Evolutionary conservation across 1,284 basidiomycete genomes (phyloP), one percentile per base, ranked within the genome.

Genomic region (Kalmanozyma brasiliensis): DNA sequence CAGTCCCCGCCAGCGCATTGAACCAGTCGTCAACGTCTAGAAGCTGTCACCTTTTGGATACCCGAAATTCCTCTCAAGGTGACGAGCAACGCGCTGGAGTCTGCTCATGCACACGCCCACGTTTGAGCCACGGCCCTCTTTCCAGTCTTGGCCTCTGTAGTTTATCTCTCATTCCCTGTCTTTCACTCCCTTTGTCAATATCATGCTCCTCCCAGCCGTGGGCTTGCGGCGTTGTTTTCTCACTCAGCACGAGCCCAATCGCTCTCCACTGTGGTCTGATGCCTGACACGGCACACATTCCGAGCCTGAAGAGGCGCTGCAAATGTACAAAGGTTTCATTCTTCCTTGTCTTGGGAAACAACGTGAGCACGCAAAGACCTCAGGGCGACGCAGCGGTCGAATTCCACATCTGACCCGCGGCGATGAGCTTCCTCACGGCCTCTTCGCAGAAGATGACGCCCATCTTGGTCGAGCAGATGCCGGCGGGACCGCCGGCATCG

Each of bases 371-470:
- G 20, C n/a, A 14, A 14, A 17, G 17, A 32, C 2, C 16, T 32
- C 22, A 36, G 14, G 24, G n/a, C 17, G 35, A n/a, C 16, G 45
- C 35, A n/a, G 11, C n/a, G 30, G 52, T 57, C 35, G 41, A 35
- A 19, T 68, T 61, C 55, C 53, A 62, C 43, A 67, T 56, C 46
- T 73, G 64, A 13, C 63, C 72, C 13, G 67, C 63, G 16, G 60
- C 72, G 17, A 76, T 45, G 7, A 76, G 43, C 42, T 76, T 76
- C 24, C 69, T 42, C 11, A 76, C 65, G 11, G 67, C 68, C 48
- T 76, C 74, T 38, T 69, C 44, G 49, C 74, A 76, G 41, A 68
- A 76, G 22, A 74, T 57, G 46, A 59, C 57, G 13, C 74, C 74
- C 53, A 67, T 44, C 41, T 55, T 41, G 10, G 65, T 65, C 14